Conservation (phyloP, 73 alveolate genomes). For the Stentor coeruleus region DNA sequence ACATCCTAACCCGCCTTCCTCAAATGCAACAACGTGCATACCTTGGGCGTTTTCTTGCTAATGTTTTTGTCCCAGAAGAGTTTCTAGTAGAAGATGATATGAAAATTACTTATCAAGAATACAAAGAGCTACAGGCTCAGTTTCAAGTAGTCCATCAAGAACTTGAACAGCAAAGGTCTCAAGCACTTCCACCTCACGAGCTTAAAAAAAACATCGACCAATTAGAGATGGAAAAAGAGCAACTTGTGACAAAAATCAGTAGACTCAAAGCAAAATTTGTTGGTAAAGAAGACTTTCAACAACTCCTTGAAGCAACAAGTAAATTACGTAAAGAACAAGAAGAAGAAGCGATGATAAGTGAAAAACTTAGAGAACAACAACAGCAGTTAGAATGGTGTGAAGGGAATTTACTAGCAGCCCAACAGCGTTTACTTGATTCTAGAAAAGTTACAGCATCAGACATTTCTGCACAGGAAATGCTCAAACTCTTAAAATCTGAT, state of each 20-base stretch:
- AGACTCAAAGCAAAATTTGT: slow-evolving; percentile 64
- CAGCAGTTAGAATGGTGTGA: slow-evolving; percentile 79
- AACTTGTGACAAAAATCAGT: slow-evolving; percentile 72
- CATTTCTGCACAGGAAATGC: slow-evolving; percentile 69
- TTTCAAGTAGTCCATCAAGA: slow-evolving; percentile 81
- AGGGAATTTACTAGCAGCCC: slow-evolving; percentile 60
- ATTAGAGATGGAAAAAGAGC: slow-evolving; percentile 82
- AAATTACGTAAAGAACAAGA: slow-evolving; percentile 89
- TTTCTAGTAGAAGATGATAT: slow-evolving; percentile 78
- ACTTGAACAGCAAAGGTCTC: slow-evolving; percentile 68
- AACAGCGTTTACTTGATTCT: slow-evolving; percentile 74
- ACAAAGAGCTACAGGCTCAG: slow-evolving; percentile 79
- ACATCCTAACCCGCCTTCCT: slow-evolving; percentile 64
- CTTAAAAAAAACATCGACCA: slow-evolving; percentile 79
- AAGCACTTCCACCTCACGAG: slow-evolving; percentile 78
- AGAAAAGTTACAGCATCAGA: slow-evolving; percentile 59
- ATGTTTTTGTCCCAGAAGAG: slow-evolving; percentile 75
- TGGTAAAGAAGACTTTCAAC: slow-evolving; percentile 82
- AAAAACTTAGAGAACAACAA: slow-evolving; percentile 74
- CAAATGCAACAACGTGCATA: slow-evolving; percentile 74
- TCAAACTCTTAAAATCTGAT: slow-evolving; percentile 65
- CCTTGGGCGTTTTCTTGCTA: slow-evolving; percentile 71
- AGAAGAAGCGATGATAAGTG: slow-evolving; percentile 75
- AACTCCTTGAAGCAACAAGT: slow-evolving; percentile 78
- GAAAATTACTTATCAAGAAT: slow-evolving; percentile 58